Percentiles rank a stretch among this genome's conserved stretches.
Evolutionary conservation across 768 basidiomycete species (phyloP).

Genomic region (Collybia sp.): DNA sequence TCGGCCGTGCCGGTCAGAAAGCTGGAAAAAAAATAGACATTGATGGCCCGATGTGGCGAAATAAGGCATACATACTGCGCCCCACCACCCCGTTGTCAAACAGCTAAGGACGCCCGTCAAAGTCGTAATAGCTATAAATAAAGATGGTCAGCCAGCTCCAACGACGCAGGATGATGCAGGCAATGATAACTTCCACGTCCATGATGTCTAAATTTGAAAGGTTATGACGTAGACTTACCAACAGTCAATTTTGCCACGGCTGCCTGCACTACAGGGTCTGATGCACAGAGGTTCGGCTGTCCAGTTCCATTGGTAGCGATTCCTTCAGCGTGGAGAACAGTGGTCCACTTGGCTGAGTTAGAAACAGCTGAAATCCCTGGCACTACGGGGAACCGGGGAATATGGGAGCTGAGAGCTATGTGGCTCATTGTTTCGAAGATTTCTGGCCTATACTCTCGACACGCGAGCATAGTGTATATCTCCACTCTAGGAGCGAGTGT

Average conservation of each 20-base stretch:
- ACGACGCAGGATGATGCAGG: not conserved
- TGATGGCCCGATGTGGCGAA: not conserved
- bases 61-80: slow-evolving; percentile 1
- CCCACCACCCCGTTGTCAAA: slow-evolving; percentile 6
- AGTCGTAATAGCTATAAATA: slow-evolving; percentile 8
- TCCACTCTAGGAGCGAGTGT: slow-evolving; percentile 70
- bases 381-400: slow-evolving; percentile 7
- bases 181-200: not conserved
- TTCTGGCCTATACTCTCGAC: slow-evolving; percentile 61
- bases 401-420: not conserved
- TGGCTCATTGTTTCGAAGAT: slow-evolving; percentile 27
- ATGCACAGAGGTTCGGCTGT: slow-evolving; percentile 37
- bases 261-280: slow-evolving; percentile 73
- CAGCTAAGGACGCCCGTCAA: slow-evolving; percentile 3
- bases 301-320: not conserved
- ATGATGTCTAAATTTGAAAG: not conserved
- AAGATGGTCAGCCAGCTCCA: not conserved
- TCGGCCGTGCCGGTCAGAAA: slow-evolving; percentile 78
- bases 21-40: slow-evolving; percentile 27
- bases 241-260: slow-evolving; percentile 62
- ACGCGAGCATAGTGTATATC: slow-evolving; percentile 70
- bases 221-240: slow-evolving; percentile 32
- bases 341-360: not conserved
- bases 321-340: slow-evolving; percentile 1
- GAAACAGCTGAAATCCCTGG: not conserved